These are phyloP conservation scores for Cynanchum wilfordii DNA, from an alignment of 257 asterid genomes.

Conservation along the genomic window DNA sequence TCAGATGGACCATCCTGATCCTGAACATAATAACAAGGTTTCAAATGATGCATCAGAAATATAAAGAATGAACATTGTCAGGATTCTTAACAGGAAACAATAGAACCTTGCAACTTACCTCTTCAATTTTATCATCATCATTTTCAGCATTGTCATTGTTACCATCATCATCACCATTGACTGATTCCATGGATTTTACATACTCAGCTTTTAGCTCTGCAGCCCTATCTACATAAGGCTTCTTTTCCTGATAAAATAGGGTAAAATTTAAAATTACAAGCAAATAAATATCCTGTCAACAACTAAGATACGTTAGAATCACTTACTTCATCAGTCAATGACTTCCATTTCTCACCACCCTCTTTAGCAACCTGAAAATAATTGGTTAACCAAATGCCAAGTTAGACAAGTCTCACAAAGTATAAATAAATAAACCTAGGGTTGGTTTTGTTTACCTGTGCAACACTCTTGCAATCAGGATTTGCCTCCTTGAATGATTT, in stretches of 20 bases:
- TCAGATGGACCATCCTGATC: conserved; percentile 24
- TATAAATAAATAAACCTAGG: too few species aligned
- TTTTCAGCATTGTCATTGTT: conserved; percentile 26
- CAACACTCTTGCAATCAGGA: conserved; percentile 62
- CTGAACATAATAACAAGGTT: conserved; percentile 17
- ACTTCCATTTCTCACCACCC: conserved; percentile 28
- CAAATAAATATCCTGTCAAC: background rate
- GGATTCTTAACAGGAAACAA: background rate
- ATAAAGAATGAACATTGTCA: background rate
- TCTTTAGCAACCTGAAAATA: conserved; percentile 64
- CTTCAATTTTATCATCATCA: conserved; percentile 13
- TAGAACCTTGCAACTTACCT: background rate
- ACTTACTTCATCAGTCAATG: conserved; percentile 60
- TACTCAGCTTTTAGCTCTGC: conserved; percentile 76
- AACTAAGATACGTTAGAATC: background rate
- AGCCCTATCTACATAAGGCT: conserved; percentile 55
- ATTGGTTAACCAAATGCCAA: background rate
- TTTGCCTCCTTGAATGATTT: conserved; percentile 59
- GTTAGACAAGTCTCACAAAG: background rate
- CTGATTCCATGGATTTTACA: conserved; percentile 32
- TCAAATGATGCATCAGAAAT: background rate
- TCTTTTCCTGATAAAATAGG: conserved; percentile 46
- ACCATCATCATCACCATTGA: conserved; percentile 20
- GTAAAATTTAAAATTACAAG: background rate
- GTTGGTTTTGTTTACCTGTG: conserved; percentile 29